Conservation (phyloP, 1,139 yeast species). For the Saccharomyces hybrid region DNA sequence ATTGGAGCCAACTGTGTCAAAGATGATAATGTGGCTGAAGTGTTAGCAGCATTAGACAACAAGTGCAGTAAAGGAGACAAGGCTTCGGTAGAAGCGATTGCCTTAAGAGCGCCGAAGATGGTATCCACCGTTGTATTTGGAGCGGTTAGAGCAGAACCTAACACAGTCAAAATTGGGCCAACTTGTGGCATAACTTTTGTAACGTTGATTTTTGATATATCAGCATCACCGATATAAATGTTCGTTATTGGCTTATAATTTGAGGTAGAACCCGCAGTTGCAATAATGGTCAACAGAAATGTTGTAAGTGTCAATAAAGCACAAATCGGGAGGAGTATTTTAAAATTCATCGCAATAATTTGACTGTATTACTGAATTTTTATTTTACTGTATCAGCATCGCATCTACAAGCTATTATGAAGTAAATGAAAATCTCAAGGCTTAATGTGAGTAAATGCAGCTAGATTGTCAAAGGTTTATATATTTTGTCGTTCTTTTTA, state of each 20-base stretch:
- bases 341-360: conserved; percentile 2
- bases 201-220: conserved; percentile 28
- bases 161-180: conserved; percentile 22
- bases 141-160: conserved; percentile 25
- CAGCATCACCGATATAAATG: conserved; percentile 29
- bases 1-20: conserved; percentile 25
- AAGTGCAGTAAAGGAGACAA: conserved; percentile 24
- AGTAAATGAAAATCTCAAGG: background rate
- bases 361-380: background rate
- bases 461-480: background rate
- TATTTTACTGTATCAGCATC: background rate
- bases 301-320: conserved; percentile 20
- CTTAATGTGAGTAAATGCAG: background rate
- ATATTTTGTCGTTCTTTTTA: background rate
- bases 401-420: background rate
- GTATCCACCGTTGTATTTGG: conserved; percentile 15
- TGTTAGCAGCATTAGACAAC: conserved; percentile 20
- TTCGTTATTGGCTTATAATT: conserved; percentile 27
- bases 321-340: conserved; percentile 10
- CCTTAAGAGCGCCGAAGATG: conserved; percentile 22
- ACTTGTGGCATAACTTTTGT: conserved; percentile 30
- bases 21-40: conserved; percentile 22
- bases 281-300: conserved; percentile 18
- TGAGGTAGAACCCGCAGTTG: conserved; percentile 29
- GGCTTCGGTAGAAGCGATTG: conserved; percentile 24